Evolutionary conservation across 352 stramenopile species (phyloP).

Genomic region (Aphanomyces stellatus): DNA sequence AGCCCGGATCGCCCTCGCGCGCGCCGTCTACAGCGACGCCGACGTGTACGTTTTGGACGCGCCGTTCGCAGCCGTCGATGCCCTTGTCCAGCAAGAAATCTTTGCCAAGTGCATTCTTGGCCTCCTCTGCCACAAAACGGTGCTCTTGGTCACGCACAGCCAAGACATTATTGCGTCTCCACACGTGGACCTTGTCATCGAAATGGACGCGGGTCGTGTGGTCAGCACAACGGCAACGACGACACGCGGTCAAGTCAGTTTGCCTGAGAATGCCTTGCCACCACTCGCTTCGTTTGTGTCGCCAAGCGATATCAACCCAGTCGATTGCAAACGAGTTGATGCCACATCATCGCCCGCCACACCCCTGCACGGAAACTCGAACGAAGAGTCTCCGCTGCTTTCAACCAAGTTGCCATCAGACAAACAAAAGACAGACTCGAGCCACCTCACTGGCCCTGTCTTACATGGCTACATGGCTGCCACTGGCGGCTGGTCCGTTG

Average conservation of each 20-base stretch:
- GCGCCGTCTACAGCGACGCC: slow-evolving; percentile 37
- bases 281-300: no score
- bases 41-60: slow-evolving; percentile 30
- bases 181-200: slow-evolving; percentile 29
- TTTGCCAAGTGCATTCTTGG: slow-evolving; percentile 71
- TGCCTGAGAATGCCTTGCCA: no score
- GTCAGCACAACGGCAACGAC: background rate
- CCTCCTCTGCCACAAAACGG: slow-evolving; percentile 35
- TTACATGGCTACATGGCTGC: background rate
- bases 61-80: slow-evolving; percentile 9
- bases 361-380: background rate
- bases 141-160: slow-evolving; percentile 71
- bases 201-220: background rate
- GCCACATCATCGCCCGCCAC: background rate
- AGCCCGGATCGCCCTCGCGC: slow-evolving; percentile 4
- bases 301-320: no score
- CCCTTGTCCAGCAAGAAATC: slow-evolving; percentile 77
- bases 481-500: slow-evolving; percentile 12
- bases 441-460: slow-evolving; percentile 22
- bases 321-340: background rate
- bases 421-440: slow-evolving; percentile 55
- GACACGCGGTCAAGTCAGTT: background rate
- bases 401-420: no score
- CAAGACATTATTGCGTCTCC: slow-evolving; percentile 36
- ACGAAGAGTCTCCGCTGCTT: no score